phyloP scores from a whole-genome alignment of 345 rosid species.

The Acer negundo region DNA sequence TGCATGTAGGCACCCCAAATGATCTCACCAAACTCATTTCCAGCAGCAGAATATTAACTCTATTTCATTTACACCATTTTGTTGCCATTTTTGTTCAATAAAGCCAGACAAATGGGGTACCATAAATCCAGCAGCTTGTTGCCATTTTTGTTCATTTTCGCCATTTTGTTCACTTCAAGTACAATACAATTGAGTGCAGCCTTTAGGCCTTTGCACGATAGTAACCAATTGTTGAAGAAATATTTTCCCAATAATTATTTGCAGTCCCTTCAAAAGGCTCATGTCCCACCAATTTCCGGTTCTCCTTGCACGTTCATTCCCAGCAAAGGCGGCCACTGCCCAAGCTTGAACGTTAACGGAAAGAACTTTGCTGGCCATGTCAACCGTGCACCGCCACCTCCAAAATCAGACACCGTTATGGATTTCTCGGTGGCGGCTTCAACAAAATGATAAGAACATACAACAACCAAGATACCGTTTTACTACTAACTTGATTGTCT shows the following conservation, averaged over 20 bases:
- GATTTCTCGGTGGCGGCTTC: background rate
- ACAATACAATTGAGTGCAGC: constrained; percentile 20
- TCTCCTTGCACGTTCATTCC: constrained; percentile 28
- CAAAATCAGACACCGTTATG: background rate
- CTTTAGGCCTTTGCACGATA: constrained; percentile 23
- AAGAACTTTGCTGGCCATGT: constrained; percentile 36
- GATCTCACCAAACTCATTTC: constrained; percentile 2
- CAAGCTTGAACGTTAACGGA: background rate
- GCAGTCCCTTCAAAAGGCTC: constrained; percentile 28
- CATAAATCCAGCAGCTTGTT: background rate
- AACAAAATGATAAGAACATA: background rate
- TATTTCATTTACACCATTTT: background rate
- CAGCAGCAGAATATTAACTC: background rate
- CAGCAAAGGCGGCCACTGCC: constrained; percentile 13
- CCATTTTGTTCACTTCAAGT: constrained; percentile 13
- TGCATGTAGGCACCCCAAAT: background rate
- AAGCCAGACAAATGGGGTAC: background rate
- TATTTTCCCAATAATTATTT: background rate
- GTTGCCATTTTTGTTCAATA: too few species aligned
- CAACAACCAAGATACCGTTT: background rate
- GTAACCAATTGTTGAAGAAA: constrained; percentile 15
- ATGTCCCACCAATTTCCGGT: constrained; percentile 12
- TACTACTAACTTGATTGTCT: background rate
- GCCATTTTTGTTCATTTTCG: background rate
- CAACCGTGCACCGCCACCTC: constrained; percentile 11